phyloP scores from a whole-genome alignment of 805 yeast genomes.

The Candida maris region DNA sequence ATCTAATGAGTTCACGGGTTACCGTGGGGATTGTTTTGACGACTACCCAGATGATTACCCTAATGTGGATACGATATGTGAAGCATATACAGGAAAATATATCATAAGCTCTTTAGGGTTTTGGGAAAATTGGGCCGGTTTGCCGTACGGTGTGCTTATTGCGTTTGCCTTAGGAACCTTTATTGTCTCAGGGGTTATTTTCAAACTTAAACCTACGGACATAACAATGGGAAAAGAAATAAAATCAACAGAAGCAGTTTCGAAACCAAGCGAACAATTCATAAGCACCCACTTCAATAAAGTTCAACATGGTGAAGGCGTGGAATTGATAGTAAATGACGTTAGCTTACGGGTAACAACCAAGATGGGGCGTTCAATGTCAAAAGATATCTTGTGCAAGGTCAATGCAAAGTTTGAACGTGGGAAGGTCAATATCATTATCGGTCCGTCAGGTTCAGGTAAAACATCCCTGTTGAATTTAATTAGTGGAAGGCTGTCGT shows the following conservation, averaged over 20 bases:
- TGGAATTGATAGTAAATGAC: slow-evolving; percentile 19
- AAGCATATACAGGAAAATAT: slow-evolving; percentile 51
- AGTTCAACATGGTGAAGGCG: slow-evolving; percentile 1
- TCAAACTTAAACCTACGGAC: slow-evolving; percentile 49
- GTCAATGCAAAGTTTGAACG: slow-evolving; percentile 51
- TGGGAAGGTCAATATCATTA: slow-evolving; percentile 61
- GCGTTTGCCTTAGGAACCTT: slow-evolving; percentile 59
- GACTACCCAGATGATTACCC: slow-evolving; percentile 33
- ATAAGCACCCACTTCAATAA: neutral
- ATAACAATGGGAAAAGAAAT: slow-evolving; percentile 43
- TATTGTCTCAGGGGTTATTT: slow-evolving; percentile 42
- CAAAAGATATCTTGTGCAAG: slow-evolving; percentile 38
- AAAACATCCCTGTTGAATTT: slow-evolving; percentile 64
- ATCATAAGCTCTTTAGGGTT: slow-evolving; percentile 58
- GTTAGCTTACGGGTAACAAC: slow-evolving; percentile 24
- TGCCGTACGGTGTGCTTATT: slow-evolving; percentile 58
- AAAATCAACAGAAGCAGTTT: slow-evolving; percentile 10
- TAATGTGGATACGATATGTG: slow-evolving; percentile 35
- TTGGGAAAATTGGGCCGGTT: slow-evolving; percentile 57
- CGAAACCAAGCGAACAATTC: slow-evolving; percentile 11
- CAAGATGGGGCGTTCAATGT: slow-evolving; percentile 12
- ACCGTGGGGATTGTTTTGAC: slow-evolving; percentile 50
- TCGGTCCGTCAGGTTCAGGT: slow-evolving; percentile 84
- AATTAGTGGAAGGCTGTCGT: slow-evolving; percentile 54
- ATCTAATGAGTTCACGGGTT: slow-evolving; percentile 64